Evolutionary conservation across 140 eudicot genomes (phyloP), one percentile per base, ranked within the genome.

Genomic region (Anethum foeniculum): DNA sequence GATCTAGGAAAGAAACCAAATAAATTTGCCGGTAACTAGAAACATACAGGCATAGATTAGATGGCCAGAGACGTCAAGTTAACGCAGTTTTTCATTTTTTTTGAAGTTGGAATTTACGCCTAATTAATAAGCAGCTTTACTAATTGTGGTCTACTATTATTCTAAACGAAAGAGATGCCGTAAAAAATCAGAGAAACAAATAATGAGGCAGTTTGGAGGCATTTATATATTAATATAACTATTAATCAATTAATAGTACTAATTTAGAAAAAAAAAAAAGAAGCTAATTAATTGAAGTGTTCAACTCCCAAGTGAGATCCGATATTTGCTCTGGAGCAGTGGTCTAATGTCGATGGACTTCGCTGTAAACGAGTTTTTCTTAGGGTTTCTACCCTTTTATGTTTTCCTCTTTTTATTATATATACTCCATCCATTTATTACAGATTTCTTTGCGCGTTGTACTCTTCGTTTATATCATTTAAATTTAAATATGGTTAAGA

Each of bases 261-360:
- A 51, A 51, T 15, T 7, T 23, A 56, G 8, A 1, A 6, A 19
- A 6, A 21, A 34, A 3, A 34, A 34, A 34, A 34, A 46, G 14
- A 46, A 11, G 14, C 3, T 11, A 2, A 10, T 46, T 46, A 54
- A 54, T 54, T 6, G 18, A 19, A 32, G 21, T 21, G 4, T 9
- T 36, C 18, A 73, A 38, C 0, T 2, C 23, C 19, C 77, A 13
- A 46, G 68, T 75, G 78, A 75, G 78, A 75, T 75, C 78, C 78
- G 60, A 75, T 4, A 75, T 25, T 14, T 75, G 62, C 60, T 75
- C 25, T 15, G 68, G n/a, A 46, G 62, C 39, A 75, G 60, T 25
- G 60, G 77, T 73, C 77, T 73, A 19, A 73, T 73, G 77, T 73
- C 77, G 78, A 14, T 44, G 38, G 48, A 44, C 78, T 74, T 43